Percentiles rank a stretch among this genome's conserved stretches.
Conservation (phyloP, 139 green algal genomes). For the Pycnococcus provasolii region DNA sequence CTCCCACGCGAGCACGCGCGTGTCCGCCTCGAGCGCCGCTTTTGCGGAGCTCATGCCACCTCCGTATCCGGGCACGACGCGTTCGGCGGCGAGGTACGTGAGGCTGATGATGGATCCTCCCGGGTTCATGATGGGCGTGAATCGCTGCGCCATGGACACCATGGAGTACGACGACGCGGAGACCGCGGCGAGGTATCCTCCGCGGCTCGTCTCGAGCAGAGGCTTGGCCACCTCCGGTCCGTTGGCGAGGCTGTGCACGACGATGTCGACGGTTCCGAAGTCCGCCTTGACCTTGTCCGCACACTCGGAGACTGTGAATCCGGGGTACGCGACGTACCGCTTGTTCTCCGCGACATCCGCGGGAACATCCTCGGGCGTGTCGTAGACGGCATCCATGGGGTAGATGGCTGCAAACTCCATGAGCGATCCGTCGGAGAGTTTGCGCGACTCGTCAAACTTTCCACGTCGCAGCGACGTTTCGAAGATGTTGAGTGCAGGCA, state of each 20-base stretch:
- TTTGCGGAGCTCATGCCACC: constrained; percentile 97
- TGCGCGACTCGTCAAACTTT: constrained; percentile 91
- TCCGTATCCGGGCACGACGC: constrained; percentile 91
- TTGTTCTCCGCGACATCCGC: constrained; percentile 90
- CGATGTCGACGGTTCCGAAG: constrained; percentile 82
- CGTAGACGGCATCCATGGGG: constrained; percentile 96
- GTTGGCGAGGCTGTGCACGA: constrained; percentile 97
- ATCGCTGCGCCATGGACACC: constrained; percentile 80
- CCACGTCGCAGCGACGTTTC: constrained; percentile 71
- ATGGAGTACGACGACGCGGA: constrained; percentile 94
- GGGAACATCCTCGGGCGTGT: constrained; percentile 87
- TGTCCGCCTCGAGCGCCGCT: constrained; percentile 91
- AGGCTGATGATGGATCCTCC: constrained; percentile 77
- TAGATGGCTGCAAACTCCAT: constrained; percentile 90
- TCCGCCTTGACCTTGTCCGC: constrained; percentile 71
- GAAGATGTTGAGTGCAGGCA: constrained; percentile 93
- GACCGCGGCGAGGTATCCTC: constrained; percentile 91
- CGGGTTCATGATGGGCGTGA: constrained; percentile 54
- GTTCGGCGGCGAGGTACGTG: constrained; percentile 87
- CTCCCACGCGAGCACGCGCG: constrained; percentile 90
- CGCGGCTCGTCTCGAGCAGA: constrained; percentile 85
- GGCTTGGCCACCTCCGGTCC: constrained; percentile 93
- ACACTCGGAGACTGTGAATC: constrained; percentile 80
- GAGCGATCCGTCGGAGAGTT: constrained; percentile 76
- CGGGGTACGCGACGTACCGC: constrained; percentile 70